Evolutionary conservation across 1,139 yeast species (phyloP).

Genomic region (Blastobotrys buckinghamii): DNA sequence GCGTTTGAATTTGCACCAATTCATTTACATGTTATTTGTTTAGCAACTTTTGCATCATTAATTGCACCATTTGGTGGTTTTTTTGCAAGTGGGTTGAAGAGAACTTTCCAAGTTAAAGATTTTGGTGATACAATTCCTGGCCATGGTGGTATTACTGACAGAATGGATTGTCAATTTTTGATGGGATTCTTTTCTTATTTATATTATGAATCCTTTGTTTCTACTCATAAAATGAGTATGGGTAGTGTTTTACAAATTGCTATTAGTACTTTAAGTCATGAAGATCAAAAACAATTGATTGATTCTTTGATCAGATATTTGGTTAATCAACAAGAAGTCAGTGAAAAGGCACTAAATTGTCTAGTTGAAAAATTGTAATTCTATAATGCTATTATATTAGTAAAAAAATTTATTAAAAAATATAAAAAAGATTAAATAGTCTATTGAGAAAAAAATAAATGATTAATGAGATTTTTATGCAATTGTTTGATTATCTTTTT

Average conservation of each 20-base stretch:
- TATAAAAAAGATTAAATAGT: too few species aligned
- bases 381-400: too few species aligned
- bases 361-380: not conserved
- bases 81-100: conserved; percentile 92
- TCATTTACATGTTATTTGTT: conserved; percentile 76
- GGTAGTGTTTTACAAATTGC: conserved; percentile 72
- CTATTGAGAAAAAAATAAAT: too few species aligned
- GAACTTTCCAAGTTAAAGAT: conserved; percentile 94
- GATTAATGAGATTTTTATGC: too few species aligned
- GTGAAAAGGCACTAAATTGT: conserved; percentile 1
- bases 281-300: conserved; percentile 61
- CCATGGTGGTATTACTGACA: conserved; percentile 96
- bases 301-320: conserved; percentile 59
- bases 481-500: not conserved
- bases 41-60: conserved; percentile 93
- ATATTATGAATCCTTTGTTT: conserved; percentile 87
- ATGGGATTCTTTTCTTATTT: conserved; percentile 95
- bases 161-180: conserved; percentile 95
- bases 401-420: not conserved
- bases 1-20: conserved; percentile 71
- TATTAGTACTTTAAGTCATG: conserved; percentile 60
- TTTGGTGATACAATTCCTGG: conserved; percentile 95
- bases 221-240: conserved; percentile 56
- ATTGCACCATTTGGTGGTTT: conserved; percentile 99
- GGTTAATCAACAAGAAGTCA: conserved; percentile 37